Conservation (phyloP, 768 basidiomycete species). For the Podaxis sp. region DNA sequence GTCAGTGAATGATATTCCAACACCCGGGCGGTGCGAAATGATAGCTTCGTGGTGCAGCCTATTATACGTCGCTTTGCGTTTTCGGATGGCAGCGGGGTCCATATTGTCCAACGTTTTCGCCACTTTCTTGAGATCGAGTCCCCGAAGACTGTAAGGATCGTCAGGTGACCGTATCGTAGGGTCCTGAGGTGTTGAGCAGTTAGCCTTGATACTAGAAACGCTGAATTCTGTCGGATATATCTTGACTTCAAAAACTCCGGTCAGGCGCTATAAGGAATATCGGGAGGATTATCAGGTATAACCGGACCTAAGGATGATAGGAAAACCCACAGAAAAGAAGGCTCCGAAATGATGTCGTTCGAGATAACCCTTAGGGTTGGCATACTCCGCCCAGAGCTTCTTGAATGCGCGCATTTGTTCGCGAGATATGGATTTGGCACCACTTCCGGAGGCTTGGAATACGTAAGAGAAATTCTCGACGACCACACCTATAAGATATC, state of each 20-base stretch:
- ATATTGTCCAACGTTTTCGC: slow-evolving; percentile 54
- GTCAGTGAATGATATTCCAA: slow-evolving; percentile 86
- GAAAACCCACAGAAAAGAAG: slow-evolving; percentile 75
- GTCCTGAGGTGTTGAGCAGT: slow-evolving; percentile 35
- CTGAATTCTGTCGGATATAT: slow-evolving; percentile 75
- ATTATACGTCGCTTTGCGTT: slow-evolving; percentile 65
- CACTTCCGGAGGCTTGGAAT: slow-evolving; percentile 79
- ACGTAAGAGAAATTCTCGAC: slow-evolving; percentile 97
- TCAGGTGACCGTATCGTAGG: slow-evolving; percentile 29
- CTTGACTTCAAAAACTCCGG: slow-evolving; percentile 83
- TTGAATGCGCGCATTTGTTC: slow-evolving; percentile 95
- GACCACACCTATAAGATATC: slow-evolving; percentile 60
- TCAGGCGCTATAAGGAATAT: slow-evolving; percentile 53
- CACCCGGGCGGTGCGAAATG: slow-evolving; percentile 62
- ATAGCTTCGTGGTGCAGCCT: slow-evolving; percentile 84
- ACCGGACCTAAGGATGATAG: background rate
- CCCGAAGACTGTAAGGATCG: slow-evolving; percentile 15
- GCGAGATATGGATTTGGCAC: slow-evolving; percentile 77
- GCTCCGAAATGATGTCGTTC: slow-evolving; percentile 63
- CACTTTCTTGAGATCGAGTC: slow-evolving; percentile 63
- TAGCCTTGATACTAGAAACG: slow-evolving; percentile 52
- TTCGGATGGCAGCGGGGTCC: slow-evolving; percentile 58
- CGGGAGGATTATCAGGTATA: background rate
- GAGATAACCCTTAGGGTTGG: slow-evolving; percentile 73
- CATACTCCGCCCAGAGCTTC: slow-evolving; percentile 86